Base-by-base conservation (phyloP, 2,329 filamentous ascomycete genomes). In the Coniochaeta sp. region DNA sequence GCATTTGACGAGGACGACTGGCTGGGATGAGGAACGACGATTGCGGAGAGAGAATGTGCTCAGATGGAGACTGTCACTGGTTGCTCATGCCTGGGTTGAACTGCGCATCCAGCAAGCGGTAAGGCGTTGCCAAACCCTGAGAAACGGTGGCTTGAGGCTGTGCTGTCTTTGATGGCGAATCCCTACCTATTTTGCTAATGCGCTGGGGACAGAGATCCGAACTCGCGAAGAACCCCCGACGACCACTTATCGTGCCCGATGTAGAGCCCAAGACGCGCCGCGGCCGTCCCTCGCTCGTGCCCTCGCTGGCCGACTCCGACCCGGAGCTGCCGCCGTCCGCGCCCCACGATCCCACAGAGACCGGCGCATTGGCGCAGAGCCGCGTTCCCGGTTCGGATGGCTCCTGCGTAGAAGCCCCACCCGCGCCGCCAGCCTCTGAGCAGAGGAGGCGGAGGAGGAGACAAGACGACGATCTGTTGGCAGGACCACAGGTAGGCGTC, bases 401-500 rank as follows among this genome's bases (percentile, higher is more conserved):
- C 64, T 22, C 65, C 61, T 59, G 67, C 66, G 47, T 59, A 64
- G 30, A 63, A 66, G 26, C 66, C 59, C 26, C 38, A 63, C 42
- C 62, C 60, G 28, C 66, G 5, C 12, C 19, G 12, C 34, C 57
- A 14, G 61, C 36, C 66, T 55, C 63, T 67, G 56, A 28, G 52
- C 24, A 36, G 17, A 61, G 54, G 30, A 59, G 57, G 52, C 24
- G 40, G 17, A 61, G 54, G 30, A 59, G 57, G 58, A 44, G 58
- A 32, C 63, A 61, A 56, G 68, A 68, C 28, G 66, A 72, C 62
- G 70, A 72, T 66, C 66, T 83, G 6, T 72, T 85, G 36, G 64
- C 64, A 44, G 79, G 83, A 64, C 80, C 79, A n/a, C 73, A 70
- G 40, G 72, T 74, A 65, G 70, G 73, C 42, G 68, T 74, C 22